Base-by-base conservation (phyloP, 1,139 yeast species). In the Suhomyces terraborum region DNA sequence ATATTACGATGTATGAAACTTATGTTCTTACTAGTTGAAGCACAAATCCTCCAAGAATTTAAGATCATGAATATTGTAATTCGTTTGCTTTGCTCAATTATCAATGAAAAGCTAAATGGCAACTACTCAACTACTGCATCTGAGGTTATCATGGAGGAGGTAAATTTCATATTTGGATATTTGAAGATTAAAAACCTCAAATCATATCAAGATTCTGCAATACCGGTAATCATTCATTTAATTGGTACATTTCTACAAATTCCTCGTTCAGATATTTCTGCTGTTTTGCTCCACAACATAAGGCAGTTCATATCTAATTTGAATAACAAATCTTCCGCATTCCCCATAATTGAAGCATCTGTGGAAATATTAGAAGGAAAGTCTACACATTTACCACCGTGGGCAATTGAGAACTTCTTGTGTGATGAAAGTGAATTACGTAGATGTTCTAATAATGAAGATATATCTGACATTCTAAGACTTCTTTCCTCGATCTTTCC, bases 1-100 rank as follows among this genome's bases (percentile, higher is more conserved):
- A 42, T 51, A 14, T 33, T 79, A 7, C 61, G 81, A 45, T 67
- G 61, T 42, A 43, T 80, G 10, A 74, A 74, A 38, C 48, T 72
- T 2, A 48, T 77, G 1, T 45, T 74, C 7, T 38, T 62, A 6
- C 36, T 71, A 8, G 67, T 73, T 5, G 49, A 51, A 2, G 25
- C 40, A 0, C 41, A 43, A 0, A 40, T 58, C 3, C 12, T 43
- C 0, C 16, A n/a, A 7, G 43, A 53, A 36, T 36, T 43, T 19
- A 49, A 53, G 1, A 38, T 71, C 0, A 29, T 58, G 2, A 43
- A 47, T 2, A 48, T 67, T 1, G 16, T 70, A 1, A 48, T 66
- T 3, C 38, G 47, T 1, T 46, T 51, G 10, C 41, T 70, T 10
- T 42, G 58, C 7, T 54, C 56, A 1, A 51, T 59, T 25, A 34